These are phyloP conservation scores for Sphagnurus paluster DNA, from an alignment of 1,284 basidiomycete species.

Conservation along the genomic window DNA sequence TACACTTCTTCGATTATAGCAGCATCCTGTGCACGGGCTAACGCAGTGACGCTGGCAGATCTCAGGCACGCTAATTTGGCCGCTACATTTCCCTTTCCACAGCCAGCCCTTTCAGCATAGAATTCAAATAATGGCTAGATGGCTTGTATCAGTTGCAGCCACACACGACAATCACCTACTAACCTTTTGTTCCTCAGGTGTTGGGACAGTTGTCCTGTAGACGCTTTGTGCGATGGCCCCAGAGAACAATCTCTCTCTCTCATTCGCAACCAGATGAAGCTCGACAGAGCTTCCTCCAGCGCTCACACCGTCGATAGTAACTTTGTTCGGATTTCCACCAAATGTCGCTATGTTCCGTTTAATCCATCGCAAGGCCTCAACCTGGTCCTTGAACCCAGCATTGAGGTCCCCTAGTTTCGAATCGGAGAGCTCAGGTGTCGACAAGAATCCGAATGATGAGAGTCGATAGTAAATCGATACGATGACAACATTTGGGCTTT, in stretches of 20 bases:
- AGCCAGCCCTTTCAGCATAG: conserved; percentile 49
- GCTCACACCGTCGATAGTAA: conserved; percentile 66
- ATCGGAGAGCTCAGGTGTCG: conserved; percentile 42
- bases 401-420: conserved; percentile 50
- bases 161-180: conserved; percentile 12
- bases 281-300: conserved; percentile 59
- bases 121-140: conserved; percentile 50
- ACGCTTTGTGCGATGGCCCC: conserved; percentile 61
- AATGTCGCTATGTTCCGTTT: conserved; percentile 59
- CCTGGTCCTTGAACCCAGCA: conserved; percentile 62
- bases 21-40: conserved; percentile 55
- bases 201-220: conserved; percentile 48
- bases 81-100: conserved; percentile 35
- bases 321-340: conserved; percentile 56
- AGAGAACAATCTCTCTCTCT: conserved; percentile 42
- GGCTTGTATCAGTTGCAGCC: not conserved
- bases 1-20: conserved; percentile 32
- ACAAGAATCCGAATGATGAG: conserved; percentile 53
- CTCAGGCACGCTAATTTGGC: conserved; percentile 48
- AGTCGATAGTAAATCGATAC: conserved; percentile 58
- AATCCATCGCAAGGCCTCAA: conserved; percentile 63
- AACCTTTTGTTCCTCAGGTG: conserved; percentile 51
- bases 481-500: conserved; percentile 49
- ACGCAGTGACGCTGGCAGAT: conserved; percentile 45
- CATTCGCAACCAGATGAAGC: conserved; percentile 52